These are phyloP conservation scores for Sphagnum magellanicum DNA, from an alignment of 228 moss, liverwort and hornwort genomes.

Conservation along the genomic window DNA sequence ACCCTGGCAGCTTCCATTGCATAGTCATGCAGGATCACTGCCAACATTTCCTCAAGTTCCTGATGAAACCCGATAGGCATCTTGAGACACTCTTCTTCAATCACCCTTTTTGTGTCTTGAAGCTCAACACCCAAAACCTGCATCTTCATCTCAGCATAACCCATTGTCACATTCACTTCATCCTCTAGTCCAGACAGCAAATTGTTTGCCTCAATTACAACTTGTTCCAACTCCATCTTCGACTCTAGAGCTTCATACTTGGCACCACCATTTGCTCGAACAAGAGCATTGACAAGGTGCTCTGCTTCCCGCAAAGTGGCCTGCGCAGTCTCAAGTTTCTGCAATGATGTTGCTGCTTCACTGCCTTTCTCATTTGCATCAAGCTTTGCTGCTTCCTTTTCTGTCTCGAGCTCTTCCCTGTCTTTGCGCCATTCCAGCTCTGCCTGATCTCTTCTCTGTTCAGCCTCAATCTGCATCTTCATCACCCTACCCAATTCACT, in stretches of 20 bases:
- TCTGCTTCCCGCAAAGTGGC: conserved; percentile 73
- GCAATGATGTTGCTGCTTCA: conserved; percentile 43
- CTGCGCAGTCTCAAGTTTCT: conserved; percentile 71
- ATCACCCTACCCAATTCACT: conserved; percentile 52
- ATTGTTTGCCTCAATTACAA: conserved; percentile 23
- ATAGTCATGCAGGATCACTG: no score
- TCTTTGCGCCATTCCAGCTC: conserved; percentile 56
- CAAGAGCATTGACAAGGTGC: conserved; percentile 63
- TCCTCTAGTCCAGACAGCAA: conserved; percentile 29
- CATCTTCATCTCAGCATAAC: conserved; percentile 38
- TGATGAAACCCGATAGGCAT: conserved; percentile 15
- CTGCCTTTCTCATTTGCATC: conserved; percentile 56
- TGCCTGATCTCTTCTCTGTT: conserved; percentile 46
- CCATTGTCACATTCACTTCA: conserved; percentile 35
- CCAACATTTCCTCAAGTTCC: conserved; percentile 9
- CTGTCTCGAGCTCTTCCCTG: conserved; percentile 42
- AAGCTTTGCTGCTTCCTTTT: conserved; percentile 56
- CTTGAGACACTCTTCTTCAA: conserved; percentile 11
- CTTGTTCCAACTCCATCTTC: conserved; percentile 40
- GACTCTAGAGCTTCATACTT: conserved; percentile 43
- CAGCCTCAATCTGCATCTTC: conserved; percentile 31
- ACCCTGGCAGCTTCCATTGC: conserved; percentile 8
- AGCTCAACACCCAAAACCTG: conserved; percentile 32
- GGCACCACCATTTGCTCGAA: conserved; percentile 62
- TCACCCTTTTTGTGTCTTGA: conserved; percentile 20